Conservation (phyloP, 495 filamentous ascomycete genomes). For the Penicillium chermesinum region DNA sequence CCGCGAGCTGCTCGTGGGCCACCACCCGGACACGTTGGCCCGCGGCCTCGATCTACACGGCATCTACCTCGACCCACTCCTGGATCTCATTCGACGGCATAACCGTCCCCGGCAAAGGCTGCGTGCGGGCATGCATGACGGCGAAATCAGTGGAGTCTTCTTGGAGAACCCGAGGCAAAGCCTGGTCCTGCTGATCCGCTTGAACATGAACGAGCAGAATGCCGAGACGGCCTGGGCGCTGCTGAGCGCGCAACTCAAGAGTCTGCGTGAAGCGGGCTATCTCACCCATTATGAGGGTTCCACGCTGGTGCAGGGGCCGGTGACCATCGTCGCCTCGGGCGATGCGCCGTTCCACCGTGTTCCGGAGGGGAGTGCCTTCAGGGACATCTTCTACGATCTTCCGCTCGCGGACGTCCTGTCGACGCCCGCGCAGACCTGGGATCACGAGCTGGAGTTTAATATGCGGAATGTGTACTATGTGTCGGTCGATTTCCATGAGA, state of each 20-base stretch:
- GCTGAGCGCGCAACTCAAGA: slow-evolving; percentile 36
- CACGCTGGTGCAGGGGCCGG: slow-evolving; percentile 30
- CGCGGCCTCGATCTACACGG: slow-evolving; percentile 8
- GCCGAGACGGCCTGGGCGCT: slow-evolving; percentile 31
- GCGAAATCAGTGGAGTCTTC: not conserved
- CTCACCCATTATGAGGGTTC: slow-evolving; percentile 37
- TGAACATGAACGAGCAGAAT: slow-evolving; percentile 43
- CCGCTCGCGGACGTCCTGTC: slow-evolving; percentile 2
- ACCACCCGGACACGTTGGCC: slow-evolving; percentile 28
- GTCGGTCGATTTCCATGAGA: slow-evolving; percentile 32
- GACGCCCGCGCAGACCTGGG: not conserved
- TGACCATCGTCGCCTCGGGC: slow-evolving; percentile 43
- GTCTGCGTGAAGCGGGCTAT: slow-evolving; percentile 33
- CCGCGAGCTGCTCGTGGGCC: slow-evolving; percentile 49
- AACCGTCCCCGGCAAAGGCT: not conserved
- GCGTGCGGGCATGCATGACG: not conserved
- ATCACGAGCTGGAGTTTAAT: slow-evolving; percentile 22
- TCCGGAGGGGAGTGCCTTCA: slow-evolving; percentile 4
- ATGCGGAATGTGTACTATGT: slow-evolving; percentile 44
- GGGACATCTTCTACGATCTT: not conserved
- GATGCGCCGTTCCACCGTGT: slow-evolving; percentile 44
- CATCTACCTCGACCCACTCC: not conserved
- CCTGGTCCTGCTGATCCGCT: slow-evolving; percentile 14
- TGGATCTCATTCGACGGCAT: not conserved
- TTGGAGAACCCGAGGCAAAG: not conserved